These are phyloP conservation scores for Botrytis hyacinthi DNA, from an alignment of 2,329 filamentous ascomycete species.

Conservation along the genomic window DNA sequence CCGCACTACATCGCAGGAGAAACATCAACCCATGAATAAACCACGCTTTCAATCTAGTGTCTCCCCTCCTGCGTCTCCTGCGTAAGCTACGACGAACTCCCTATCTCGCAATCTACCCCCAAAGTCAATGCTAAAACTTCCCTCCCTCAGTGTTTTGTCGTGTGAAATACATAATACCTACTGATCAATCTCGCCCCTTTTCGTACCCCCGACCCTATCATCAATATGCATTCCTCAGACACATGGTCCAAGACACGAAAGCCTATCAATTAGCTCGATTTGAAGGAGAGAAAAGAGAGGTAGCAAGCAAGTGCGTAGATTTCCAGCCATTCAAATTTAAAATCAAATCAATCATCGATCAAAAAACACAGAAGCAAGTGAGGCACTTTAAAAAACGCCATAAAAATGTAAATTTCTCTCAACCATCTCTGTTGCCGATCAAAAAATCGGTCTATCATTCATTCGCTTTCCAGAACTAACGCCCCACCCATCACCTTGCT, in stretches of 20 bases:
- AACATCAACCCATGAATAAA: neutral
- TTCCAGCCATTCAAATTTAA: neutral
- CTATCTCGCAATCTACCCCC: neutral
- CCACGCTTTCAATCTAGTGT: neutral
- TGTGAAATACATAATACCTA: neutral
- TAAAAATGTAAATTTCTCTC: conserved; percentile 7
- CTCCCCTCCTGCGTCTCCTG: neutral
- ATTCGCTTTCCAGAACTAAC: conserved; percentile 20
- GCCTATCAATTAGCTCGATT: neutral
- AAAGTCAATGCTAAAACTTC: neutral
- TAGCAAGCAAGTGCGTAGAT: neutral
- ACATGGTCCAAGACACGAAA: neutral
- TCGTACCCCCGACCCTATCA: neutral
- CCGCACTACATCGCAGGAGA: neutral
- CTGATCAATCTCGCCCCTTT: neutral
- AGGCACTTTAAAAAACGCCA: neutral
- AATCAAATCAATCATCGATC: neutral
- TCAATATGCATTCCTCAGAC: neutral
- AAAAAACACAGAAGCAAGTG: neutral
- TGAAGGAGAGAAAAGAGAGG: neutral
- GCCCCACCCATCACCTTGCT: conserved; percentile 13
- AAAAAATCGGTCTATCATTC: conserved; percentile 29
- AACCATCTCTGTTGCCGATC: conserved; percentile 7
- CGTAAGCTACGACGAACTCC: neutral
- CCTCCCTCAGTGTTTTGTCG: neutral